These are phyloP conservation scores for Exobasidium cylindrosporum DNA, from an alignment of 1,284 basidiomycete species.

Conservation along the genomic window DNA sequence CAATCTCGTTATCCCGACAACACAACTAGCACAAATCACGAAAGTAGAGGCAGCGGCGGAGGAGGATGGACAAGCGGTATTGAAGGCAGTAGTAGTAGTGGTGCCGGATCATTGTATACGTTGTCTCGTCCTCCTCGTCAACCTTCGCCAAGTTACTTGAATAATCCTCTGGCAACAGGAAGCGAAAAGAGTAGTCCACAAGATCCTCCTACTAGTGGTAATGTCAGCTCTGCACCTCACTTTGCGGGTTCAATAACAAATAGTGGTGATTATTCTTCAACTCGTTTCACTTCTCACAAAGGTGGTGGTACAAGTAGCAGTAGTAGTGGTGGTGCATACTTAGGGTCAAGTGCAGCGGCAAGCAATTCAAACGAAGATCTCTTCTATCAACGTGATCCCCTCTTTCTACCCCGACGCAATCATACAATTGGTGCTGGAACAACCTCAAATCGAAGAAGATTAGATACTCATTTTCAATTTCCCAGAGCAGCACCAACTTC, in stretches of 20 bases:
- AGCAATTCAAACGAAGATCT: constrained; percentile 3
- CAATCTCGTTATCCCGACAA: too few relatives aligned
- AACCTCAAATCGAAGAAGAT: background rate
- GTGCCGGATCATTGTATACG: background rate
- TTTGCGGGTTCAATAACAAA: too few relatives aligned
- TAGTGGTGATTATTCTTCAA: background rate
- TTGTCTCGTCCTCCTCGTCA: background rate
- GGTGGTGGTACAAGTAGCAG: background rate
- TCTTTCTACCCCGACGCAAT: constrained; percentile 10
- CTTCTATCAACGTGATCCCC: background rate
- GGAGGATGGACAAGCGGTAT: too few relatives aligned
- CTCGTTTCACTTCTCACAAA: background rate
- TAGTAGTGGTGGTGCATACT: background rate
- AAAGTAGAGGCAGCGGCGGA: too few relatives aligned
- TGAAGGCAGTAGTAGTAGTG: background rate
- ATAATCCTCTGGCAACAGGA: background rate
- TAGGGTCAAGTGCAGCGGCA: background rate
- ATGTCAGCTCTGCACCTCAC: too few relatives aligned
- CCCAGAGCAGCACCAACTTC: background rate
- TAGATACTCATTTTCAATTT: constrained; percentile 6
- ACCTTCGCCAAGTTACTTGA: background rate
- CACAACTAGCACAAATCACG: too few relatives aligned
- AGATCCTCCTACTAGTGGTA: background rate
- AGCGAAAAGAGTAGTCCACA: background rate
- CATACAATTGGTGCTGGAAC: constrained; percentile 15